A percentile compares a stretch with the other conserved stretches of the same genome.
phyloP scores from a whole-genome alignment of 1,284 basidiomycete species.

The Blastosporella zonata region DNA sequence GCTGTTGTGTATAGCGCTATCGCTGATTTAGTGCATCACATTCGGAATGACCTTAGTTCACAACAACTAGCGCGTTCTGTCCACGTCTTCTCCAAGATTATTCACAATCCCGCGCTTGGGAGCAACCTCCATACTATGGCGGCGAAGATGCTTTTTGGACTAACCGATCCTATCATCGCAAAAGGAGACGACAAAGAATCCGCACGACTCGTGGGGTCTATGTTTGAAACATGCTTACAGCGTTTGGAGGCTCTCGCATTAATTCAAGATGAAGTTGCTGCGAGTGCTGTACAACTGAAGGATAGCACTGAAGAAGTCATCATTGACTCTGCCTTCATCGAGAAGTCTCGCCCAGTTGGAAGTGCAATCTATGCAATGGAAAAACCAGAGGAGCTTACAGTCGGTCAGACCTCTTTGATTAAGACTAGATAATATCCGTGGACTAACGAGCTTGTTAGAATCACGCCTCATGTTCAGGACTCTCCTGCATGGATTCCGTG shows the following conservation, averaged over 20 bases:
- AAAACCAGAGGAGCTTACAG: conserved; percentile 70
- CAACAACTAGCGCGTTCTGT: conserved; percentile 81
- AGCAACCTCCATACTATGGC: conserved; percentile 89
- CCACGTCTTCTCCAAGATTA: conserved; percentile 82
- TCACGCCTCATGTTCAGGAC: conserved; percentile 87
- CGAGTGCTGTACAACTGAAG: conserved; percentile 49
- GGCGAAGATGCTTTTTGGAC: conserved; percentile 89
- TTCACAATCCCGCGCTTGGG: conserved; percentile 87
- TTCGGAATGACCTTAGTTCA: conserved; percentile 80
- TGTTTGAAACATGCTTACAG: conserved; percentile 85
- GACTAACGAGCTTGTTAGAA: conserved; percentile 44
- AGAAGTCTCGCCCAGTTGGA: conserved; percentile 77
- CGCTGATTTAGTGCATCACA: conserved; percentile 92
- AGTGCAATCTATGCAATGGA: conserved; percentile 73
- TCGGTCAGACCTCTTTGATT: conserved; percentile 46
- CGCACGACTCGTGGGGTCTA: conserved; percentile 63
- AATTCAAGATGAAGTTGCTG: conserved; percentile 59
- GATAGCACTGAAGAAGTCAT: conserved; percentile 38
- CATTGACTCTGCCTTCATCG: conserved; percentile 58
- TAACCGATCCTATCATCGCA: conserved; percentile 79
- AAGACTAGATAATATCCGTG: neutral
- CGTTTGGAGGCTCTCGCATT: conserved; percentile 82
- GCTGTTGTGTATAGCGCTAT: conserved; percentile 86
- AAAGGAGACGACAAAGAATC: conserved; percentile 74
- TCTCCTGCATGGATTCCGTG: conserved; percentile 88